Percentiles rank a stretch among this genome's conserved stretches.
Conservation (phyloP, 805 yeast genomes). For the Sugiyamaella boreocaroliniensis region DNA sequence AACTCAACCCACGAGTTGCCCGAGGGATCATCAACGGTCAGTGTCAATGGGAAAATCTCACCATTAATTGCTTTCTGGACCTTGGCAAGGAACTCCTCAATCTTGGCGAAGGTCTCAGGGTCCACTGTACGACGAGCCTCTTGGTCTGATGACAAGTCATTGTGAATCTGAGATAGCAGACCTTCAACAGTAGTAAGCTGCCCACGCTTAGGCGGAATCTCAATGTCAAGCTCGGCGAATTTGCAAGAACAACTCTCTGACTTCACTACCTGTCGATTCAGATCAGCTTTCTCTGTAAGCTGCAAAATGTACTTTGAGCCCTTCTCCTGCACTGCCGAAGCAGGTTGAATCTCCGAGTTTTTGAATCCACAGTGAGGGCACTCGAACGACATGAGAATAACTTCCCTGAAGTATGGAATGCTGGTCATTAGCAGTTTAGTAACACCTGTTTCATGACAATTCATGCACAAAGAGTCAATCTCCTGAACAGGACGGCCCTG, state of each 20-base stretch:
- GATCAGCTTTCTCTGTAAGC: slow-evolving; percentile 62
- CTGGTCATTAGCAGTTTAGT: slow-evolving; percentile 79
- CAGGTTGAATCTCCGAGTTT: slow-evolving; percentile 94
- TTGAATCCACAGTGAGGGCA: slow-evolving; percentile 93
- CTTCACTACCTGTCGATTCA: slow-evolving; percentile 87
- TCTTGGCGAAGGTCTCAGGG: slow-evolving; percentile 70
- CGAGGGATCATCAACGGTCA: slow-evolving; percentile 83
- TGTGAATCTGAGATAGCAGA: slow-evolving; percentile 70
- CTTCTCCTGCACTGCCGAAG: slow-evolving; percentile 81
- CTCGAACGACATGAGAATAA: slow-evolving; percentile 87
- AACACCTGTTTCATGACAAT: slow-evolving; percentile 78
- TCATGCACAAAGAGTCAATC: slow-evolving; percentile 91
- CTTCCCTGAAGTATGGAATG: slow-evolving; percentile 87
- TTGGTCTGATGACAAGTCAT: slow-evolving; percentile 76
- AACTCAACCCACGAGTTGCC: slow-evolving; percentile 97
- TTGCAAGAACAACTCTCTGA: slow-evolving; percentile 77
- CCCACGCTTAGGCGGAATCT: slow-evolving; percentile 92
- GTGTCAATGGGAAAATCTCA: slow-evolving; percentile 66
- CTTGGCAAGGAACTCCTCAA: slow-evolving; percentile 56
- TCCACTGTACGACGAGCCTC: slow-evolving; percentile 65
- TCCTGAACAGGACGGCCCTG: slow-evolving; percentile 95
- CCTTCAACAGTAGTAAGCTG: slow-evolving; percentile 93
- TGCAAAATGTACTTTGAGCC: slow-evolving; percentile 70
- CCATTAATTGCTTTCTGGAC: slow-evolving; percentile 59
- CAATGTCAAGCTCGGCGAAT: slow-evolving; percentile 80